Conservation (phyloP, 2,329 filamentous ascomycete species). For the Huntiella moniliformis region DNA sequence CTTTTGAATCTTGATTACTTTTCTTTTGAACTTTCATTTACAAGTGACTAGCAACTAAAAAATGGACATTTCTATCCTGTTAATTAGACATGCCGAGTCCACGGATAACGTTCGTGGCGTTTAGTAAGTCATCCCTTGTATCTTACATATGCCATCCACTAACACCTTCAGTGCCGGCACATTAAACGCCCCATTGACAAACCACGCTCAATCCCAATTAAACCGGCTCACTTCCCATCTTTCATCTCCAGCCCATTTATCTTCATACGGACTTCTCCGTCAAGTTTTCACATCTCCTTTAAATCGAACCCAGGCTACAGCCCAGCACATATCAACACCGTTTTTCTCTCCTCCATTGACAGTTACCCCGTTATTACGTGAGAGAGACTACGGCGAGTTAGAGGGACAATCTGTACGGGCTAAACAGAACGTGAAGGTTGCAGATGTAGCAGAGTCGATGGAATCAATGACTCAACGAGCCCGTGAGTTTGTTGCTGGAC, state of each 20-base stretch:
- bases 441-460: slow-evolving; percentile 44
- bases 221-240: slow-evolving; percentile 49
- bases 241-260: slow-evolving; percentile 14
- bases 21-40: too few relatives aligned
- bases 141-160: slow-evolving; percentile 6
- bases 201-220: slow-evolving; percentile 67
- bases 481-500: slow-evolving; percentile 46
- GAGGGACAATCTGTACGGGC: slow-evolving; percentile 44
- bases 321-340: slow-evolving; percentile 41
- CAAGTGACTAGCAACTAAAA: background rate
- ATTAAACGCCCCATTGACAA: slow-evolving; percentile 63
- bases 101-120: slow-evolving; percentile 70
- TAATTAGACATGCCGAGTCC: slow-evolving; percentile 77
- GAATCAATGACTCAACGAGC: slow-evolving; percentile 47
- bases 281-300: slow-evolving; percentile 64
- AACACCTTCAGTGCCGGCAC: slow-evolving; percentile 43
- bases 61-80: slow-evolving; percentile 29
- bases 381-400: slow-evolving; percentile 55
- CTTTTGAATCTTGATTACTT: too few relatives aligned
- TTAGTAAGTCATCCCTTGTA: slow-evolving; percentile 34
- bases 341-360: slow-evolving; percentile 19
- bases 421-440: slow-evolving; percentile 15
- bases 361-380: slow-evolving; percentile 31
- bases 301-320: slow-evolving; percentile 53
- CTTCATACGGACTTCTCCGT: slow-evolving; percentile 15